Evolutionary conservation across 2,329 filamentous ascomycete species (phyloP).

Genomic region (Beauveria pseudobassiana): DNA sequence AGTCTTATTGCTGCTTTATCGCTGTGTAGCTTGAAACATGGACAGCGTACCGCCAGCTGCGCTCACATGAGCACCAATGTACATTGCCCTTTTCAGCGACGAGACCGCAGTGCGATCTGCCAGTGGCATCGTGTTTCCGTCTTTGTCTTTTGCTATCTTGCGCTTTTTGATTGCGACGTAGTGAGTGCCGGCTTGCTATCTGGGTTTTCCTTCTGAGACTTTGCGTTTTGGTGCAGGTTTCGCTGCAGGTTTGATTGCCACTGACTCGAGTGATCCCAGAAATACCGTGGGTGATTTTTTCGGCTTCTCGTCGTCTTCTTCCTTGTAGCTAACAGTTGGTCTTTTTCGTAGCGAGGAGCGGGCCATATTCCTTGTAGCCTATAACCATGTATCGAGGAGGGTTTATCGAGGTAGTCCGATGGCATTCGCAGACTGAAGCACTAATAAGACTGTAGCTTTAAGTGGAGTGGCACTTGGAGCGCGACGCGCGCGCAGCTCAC

Average conservation of each 20-base stretch:
- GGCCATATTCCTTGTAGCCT: conserved; percentile 20
- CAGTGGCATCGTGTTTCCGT: conserved; percentile 50
- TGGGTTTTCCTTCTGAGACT: conserved; percentile 17
- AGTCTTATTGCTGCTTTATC: conserved; percentile 3
- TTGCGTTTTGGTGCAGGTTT: conserved; percentile 20
- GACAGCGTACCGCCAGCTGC: conserved; percentile 64
- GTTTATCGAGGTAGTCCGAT: too few relatives aligned
- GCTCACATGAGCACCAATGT: conserved; percentile 88
- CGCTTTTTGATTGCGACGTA: conserved; percentile 32
- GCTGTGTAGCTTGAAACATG: neutral
- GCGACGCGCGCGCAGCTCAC: too few relatives aligned
- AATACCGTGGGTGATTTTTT: conserved; percentile 12
- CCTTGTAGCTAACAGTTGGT: conserved; percentile 25
- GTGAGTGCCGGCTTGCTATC: conserved; percentile 17
- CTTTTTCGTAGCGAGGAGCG: conserved; percentile 28
- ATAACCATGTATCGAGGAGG: too few relatives aligned
- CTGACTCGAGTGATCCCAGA: conserved; percentile 16
- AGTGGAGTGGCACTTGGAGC: too few relatives aligned
- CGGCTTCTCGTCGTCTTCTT: conserved; percentile 17
- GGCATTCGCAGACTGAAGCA: too few relatives aligned
- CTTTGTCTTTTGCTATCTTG: conserved; percentile 30
- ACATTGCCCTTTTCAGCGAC: conserved; percentile 62
- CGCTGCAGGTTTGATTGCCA: conserved; percentile 11
- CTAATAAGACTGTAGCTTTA: too few relatives aligned
- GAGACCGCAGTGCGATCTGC: conserved; percentile 56